Evolutionary conservation across 2,329 filamentous ascomycete genomes (phyloP).

Genomic region (Alternaria sp.): DNA sequence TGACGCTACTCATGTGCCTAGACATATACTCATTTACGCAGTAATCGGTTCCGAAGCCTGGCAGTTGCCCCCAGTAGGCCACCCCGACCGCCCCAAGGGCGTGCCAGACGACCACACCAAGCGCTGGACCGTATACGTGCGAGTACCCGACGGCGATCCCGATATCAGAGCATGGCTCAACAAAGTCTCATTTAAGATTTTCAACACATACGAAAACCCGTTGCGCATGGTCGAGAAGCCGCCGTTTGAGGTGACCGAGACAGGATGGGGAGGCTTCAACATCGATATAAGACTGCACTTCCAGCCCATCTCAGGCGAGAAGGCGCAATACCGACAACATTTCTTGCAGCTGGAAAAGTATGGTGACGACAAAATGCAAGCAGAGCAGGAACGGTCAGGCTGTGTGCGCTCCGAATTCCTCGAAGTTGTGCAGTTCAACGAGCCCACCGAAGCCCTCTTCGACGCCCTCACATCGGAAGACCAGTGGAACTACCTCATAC

Average conservation of each 20-base stretch:
- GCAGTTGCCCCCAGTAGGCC: constrained; percentile 74
- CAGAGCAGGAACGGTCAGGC: constrained; percentile 62
- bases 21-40: constrained; percentile 38
- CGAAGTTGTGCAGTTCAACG: constrained; percentile 96
- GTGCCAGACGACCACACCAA: constrained; percentile 93
- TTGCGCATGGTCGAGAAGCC: constrained; percentile 77
- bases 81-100: constrained; percentile 67
- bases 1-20: background rate
- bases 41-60: constrained; percentile 61
- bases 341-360: constrained; percentile 91
- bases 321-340: constrained; percentile 95
- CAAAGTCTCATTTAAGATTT: constrained; percentile 97
- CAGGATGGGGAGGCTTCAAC: constrained; percentile 97
- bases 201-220: constrained; percentile 94
- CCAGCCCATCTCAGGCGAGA: constrained; percentile 84
- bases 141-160: constrained; percentile 81
- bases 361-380: constrained; percentile 72
- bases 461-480: constrained; percentile 81
- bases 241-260: constrained; percentile 87
- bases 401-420: constrained; percentile 81
- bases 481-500: constrained; percentile 59
- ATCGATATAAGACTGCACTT: constrained; percentile 97
- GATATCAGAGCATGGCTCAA: constrained; percentile 96
- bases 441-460: constrained; percentile 92
- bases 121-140: constrained; percentile 94